Percentiles rank a stretch among this genome's conserved stretches.
Evolutionary conservation across 169 alveolate species (phyloP).

Genomic region (Cryptosporidium sp.): DNA sequence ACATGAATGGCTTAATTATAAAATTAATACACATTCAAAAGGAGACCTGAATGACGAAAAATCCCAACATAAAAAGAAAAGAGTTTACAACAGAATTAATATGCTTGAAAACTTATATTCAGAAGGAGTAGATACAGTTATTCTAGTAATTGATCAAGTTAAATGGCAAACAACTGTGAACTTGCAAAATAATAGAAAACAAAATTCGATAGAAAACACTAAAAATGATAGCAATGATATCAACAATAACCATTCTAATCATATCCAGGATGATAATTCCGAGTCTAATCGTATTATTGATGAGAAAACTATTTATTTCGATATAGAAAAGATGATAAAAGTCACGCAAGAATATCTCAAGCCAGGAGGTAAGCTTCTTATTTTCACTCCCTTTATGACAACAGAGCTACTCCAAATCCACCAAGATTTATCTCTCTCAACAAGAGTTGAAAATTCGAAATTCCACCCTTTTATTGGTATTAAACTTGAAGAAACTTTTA

Average conservation of each 20-base stretch:
- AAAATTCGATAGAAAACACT: not conserved
- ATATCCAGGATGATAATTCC: not conserved
- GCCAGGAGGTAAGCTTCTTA: slow-evolving; percentile 60
- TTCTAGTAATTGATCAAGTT: slow-evolving; percentile 40
- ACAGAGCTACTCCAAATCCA: slow-evolving; percentile 62
- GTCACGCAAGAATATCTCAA: slow-evolving; percentile 55
- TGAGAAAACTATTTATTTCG: not conserved
- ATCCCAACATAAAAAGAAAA: slow-evolving; percentile 13
- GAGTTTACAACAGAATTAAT: slow-evolving; percentile 30
- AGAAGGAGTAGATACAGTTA: slow-evolving; percentile 55
- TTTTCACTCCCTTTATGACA: slow-evolving; percentile 70
- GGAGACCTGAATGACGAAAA: slow-evolving; percentile 3
- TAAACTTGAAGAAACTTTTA: slow-evolving; percentile 69
- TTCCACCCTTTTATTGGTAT: slow-evolving; percentile 59
- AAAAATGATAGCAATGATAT: not conserved
- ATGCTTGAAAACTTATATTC: slow-evolving; percentile 30
- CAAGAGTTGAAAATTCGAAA: slow-evolving; percentile 36
- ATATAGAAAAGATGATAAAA: slow-evolving; percentile 16
- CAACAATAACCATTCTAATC: not conserved
- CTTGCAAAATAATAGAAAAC: not conserved
- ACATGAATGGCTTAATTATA: slow-evolving; percentile 58
- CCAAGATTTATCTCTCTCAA: slow-evolving; percentile 45
- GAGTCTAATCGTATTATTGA: not conserved
- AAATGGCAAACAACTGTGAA: slow-evolving; percentile 19
- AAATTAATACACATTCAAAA: slow-evolving; percentile 22